Conservation (phyloP, 192 early-diverging fungal genomes). For the Coemansia sp. region DNA sequence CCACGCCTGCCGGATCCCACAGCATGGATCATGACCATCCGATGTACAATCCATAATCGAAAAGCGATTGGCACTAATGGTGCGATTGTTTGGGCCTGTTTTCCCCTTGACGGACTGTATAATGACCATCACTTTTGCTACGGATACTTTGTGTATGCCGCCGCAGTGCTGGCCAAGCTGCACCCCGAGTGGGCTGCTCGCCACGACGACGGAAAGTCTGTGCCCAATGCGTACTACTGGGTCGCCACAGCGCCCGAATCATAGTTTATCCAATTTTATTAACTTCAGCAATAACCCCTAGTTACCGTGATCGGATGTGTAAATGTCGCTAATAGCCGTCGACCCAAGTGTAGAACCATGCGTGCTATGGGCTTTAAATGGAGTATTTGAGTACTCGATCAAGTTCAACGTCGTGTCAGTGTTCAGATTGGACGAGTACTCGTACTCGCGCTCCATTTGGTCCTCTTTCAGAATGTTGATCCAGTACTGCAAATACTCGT, state of each 20-base stretch:
- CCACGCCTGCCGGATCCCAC: too few species aligned
- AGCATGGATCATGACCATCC: too few species aligned
- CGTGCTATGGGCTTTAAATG: not conserved
- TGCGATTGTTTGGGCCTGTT: too few species aligned
- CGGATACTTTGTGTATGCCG: conserved; percentile 56
- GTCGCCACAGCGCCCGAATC: conserved; percentile 37
- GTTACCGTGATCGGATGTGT: too few species aligned
- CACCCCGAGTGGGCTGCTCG: conserved; percentile 28
- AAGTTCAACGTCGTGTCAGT: conserved; percentile 22
- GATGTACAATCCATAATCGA: too few species aligned
- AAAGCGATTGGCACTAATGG: too few species aligned
- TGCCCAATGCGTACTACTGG: conserved; percentile 55
- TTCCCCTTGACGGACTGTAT: conserved; percentile 9
- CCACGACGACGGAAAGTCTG: conserved; percentile 57
- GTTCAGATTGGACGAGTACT: conserved; percentile 22
- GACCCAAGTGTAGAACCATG: not conserved
- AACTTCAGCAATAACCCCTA: not conserved
- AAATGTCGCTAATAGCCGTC: not conserved
- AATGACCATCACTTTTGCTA: conserved; percentile 62
- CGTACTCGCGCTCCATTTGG: conserved; percentile 29
- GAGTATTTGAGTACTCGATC: conserved; percentile 9
- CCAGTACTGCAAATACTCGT: conserved; percentile 44
- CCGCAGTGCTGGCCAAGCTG: conserved; percentile 44
- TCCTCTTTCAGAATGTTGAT: conserved; percentile 37
- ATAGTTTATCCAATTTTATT: not conserved